Evolutionary conservation across 805 yeast species (phyloP).

Genomic region (Zygosaccharomyces kombuchaensis): DNA sequence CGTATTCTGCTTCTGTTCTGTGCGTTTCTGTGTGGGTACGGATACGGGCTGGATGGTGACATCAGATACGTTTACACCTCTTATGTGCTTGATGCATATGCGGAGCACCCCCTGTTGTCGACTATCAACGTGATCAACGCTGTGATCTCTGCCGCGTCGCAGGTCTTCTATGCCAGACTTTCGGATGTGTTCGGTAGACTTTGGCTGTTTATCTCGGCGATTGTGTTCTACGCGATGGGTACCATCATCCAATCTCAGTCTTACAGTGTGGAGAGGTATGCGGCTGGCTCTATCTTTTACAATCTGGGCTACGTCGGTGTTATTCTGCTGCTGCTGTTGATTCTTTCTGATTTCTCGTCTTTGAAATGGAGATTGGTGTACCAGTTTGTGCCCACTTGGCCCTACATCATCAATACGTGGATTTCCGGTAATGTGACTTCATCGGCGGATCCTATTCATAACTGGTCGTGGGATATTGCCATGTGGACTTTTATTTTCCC

Average conservation of each 20-base stretch:
- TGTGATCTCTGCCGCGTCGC: conserved; percentile 55
- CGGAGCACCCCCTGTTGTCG: conserved; percentile 46
- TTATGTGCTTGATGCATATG: conserved; percentile 48
- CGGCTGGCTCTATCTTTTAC: conserved; percentile 52
- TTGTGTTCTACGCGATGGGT: conserved; percentile 51
- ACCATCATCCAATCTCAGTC: conserved; percentile 56
- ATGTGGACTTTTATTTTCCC: conserved; percentile 81
- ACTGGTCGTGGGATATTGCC: conserved; percentile 73
- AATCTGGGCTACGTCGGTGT: conserved; percentile 60
- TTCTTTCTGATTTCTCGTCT: conserved; percentile 62
- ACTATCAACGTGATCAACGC: conserved; percentile 49
- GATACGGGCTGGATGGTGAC: conserved; percentile 51
- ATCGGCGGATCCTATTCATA: conserved; percentile 31
- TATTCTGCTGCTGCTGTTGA: conserved; percentile 49
- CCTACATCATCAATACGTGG: conserved; percentile 77
- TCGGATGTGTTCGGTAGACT: conserved; percentile 55
- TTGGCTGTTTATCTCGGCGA: conserved; percentile 42
- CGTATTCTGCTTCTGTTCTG: conserved; percentile 40
- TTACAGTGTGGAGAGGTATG: conserved; percentile 46
- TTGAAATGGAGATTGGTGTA: conserved; percentile 67
- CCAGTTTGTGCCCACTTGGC: conserved; percentile 64
- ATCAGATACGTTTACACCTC: conserved; percentile 46
- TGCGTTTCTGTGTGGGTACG: conserved; percentile 48
- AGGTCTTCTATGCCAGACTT: conserved; percentile 51
- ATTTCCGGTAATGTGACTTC: conserved; percentile 55